Percentiles rank a stretch among this genome's conserved stretches.
Evolutionary conservation across 1,284 basidiomycete genomes (phyloP).

Genomic region (Cryptococcus deneoformans): DNA sequence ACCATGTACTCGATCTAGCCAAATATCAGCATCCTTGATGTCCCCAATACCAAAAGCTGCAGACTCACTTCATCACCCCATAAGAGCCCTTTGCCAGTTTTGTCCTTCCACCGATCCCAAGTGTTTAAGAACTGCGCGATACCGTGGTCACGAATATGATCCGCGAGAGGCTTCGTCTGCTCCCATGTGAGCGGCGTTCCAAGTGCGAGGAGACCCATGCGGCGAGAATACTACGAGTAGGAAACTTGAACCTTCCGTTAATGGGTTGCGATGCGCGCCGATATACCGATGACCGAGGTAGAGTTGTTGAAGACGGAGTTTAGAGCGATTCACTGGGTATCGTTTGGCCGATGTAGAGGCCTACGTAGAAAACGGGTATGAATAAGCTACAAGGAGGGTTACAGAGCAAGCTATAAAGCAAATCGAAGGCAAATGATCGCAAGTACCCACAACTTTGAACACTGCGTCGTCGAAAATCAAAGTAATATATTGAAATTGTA

Average conservation of each 20-base stretch:
- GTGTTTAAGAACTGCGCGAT: constrained; percentile 93
- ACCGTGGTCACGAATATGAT: constrained; percentile 89
- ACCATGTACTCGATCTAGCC: constrained; percentile 94
- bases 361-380: too few species aligned
- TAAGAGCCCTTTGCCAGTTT: constrained; percentile 87
- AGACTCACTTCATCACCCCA: constrained; percentile 94
- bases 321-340: too few species aligned
- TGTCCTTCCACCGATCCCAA: constrained; percentile 88
- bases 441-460: too few species aligned
- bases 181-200: constrained; percentile 94
- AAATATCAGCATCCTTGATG: background rate
- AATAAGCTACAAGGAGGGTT: too few species aligned
- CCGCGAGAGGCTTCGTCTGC: constrained; percentile 79
- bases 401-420: too few species aligned
- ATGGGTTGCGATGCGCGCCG: background rate
- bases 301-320: background rate
- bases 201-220: constrained; percentile 90
- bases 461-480: too few species aligned
- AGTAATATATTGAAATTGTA: too few species aligned
- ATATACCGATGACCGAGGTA: background rate
- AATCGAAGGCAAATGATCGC: too few species aligned
- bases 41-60: background rate
- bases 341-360: too few species aligned
- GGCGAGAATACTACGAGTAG: background rate
- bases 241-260: too few species aligned